phyloP scores from a whole-genome alignment of 306 rosid species.

The Quillaja saponaria region DNA sequence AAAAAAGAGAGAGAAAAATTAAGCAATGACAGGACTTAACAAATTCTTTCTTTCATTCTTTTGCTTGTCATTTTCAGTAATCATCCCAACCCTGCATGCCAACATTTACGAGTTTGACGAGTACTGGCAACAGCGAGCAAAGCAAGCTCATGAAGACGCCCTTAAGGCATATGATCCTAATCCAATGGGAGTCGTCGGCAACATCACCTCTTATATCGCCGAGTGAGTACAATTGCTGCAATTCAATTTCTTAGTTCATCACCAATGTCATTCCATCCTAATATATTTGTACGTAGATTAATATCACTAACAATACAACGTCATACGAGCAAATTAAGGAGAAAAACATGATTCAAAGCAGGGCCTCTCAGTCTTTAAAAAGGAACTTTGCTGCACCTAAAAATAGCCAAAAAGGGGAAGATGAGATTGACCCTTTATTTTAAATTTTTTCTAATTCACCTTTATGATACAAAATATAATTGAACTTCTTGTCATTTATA shows the following conservation, averaged over 20 bases:
- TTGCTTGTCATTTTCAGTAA: slow-evolving; percentile 20
- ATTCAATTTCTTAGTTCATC: no score
- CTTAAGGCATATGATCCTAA: slow-evolving; percentile 16
- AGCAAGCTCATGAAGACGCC: slow-evolving; percentile 18
- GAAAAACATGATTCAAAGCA: no score
- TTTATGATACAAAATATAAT: no score
- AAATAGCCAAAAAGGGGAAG: no score
- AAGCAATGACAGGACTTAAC: slow-evolving; percentile 16
- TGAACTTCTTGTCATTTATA: not conserved
- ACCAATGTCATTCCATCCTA: no score
- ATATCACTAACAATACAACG: no score
- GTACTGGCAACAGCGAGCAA: slow-evolving; percentile 41
- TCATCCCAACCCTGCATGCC: slow-evolving; percentile 19
- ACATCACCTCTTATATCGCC: slow-evolving; percentile 27
- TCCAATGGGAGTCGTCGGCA: slow-evolving; percentile 31
- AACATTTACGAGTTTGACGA: slow-evolving; percentile 26
- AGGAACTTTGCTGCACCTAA: no score
- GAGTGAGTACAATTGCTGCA: slow-evolving; percentile 35
- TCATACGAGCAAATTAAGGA: no score
- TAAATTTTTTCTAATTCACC: no score
- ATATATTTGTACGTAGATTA: no score
- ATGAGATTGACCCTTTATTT: no score
- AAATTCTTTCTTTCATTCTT: slow-evolving; percentile 4
- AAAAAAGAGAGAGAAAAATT: not conserved
- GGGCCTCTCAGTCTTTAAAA: no score